Evolutionary conservation across 1,284 basidiomycete species (phyloP), one percentile per base, ranked within the genome.

Genomic region (Sanghuangporus weigelae): DNA sequence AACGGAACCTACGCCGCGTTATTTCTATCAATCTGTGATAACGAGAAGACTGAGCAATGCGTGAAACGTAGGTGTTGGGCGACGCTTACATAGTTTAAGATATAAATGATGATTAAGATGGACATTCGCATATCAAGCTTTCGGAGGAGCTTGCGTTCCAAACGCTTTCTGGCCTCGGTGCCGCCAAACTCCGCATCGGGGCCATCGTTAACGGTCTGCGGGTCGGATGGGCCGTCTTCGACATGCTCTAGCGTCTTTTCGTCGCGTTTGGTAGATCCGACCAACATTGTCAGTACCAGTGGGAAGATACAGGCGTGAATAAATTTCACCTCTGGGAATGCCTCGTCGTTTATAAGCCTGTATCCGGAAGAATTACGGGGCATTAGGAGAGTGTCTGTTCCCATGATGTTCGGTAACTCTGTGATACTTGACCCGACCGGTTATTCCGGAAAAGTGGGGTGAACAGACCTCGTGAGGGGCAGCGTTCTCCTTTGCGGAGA

Each of bases 11-110:
- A 85, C 84, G 82, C 77, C 60, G 80, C 83, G 73, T 88, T 89
- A 70, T 85, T 89, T 57, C 87, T 78, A 71, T 89, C 87, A 67
- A 90, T 83, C 77, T 88, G 62, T 1, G 51, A 21, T 23, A 10
- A 16, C 40, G 36, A 56, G 7, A 19, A 36, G 8, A 16, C 12
- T 16, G 55, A 21, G 16, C 31, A 11, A 21, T 56, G 11, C 7
- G 14, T 7, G 14, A 56, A 50, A 3, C 23, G 54, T 39, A 8
- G 21, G n/a, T 21, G n/a, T 19, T 7, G 46, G 10, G 49, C 31
- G 11, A 21, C n/a, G 46, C 53, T 39, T 16, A 59, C 62, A 44
- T 65, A 63, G 49, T 63, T 63, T 11, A 59, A 12, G 23, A 60
- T 56, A 31, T 55, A 31, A 26, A 57, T 53, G 35, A 63, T 35